These are phyloP conservation scores for Linaria vulgaris DNA, from an alignment of 257 asterid genomes.

Conservation along the genomic window DNA sequence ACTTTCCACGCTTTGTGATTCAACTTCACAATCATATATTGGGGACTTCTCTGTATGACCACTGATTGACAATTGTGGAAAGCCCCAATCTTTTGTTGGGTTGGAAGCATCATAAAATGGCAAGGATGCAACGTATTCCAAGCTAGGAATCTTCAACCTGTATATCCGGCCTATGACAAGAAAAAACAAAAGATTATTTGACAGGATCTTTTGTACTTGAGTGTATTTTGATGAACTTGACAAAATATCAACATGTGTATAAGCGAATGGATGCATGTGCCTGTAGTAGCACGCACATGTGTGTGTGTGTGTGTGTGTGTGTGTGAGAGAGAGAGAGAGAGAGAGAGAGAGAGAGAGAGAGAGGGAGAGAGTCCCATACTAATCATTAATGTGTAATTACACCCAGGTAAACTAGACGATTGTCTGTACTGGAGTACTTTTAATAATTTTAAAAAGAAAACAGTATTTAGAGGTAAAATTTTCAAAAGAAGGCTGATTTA, in stretches of 20 bases:
- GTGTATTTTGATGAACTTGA: slow-evolving; percentile 1
- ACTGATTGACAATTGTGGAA: slow-evolving; percentile 58
- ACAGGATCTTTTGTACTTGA: neutral
- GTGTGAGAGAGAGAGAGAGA: no score
- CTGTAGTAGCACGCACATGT: neutral
- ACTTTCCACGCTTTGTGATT: slow-evolving; percentile 39
- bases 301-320: no score
- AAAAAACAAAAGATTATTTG: slow-evolving; percentile 20
- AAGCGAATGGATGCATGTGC: neutral
- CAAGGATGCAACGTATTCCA: slow-evolving; percentile 59
- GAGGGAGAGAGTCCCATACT: no score
- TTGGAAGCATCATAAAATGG: slow-evolving; percentile 71
- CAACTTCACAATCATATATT: slow-evolving; percentile 33
- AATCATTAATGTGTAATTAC: neutral
- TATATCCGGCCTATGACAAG: slow-evolving; percentile 66
- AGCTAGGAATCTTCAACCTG: slow-evolving; percentile 78
- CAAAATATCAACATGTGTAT: neutral
- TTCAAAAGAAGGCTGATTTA: neutral
- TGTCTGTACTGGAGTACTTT: no score
- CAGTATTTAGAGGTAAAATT: neutral
- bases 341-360: no score
- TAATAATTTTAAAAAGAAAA: neutral
- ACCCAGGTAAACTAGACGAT: neutral
- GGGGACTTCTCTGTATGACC: slow-evolving; percentile 31
- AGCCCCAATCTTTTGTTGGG: slow-evolving; percentile 87